Base-by-base conservation (phyloP, 495 filamentous ascomycete genomes). In the Penicillium herquei region DNA sequence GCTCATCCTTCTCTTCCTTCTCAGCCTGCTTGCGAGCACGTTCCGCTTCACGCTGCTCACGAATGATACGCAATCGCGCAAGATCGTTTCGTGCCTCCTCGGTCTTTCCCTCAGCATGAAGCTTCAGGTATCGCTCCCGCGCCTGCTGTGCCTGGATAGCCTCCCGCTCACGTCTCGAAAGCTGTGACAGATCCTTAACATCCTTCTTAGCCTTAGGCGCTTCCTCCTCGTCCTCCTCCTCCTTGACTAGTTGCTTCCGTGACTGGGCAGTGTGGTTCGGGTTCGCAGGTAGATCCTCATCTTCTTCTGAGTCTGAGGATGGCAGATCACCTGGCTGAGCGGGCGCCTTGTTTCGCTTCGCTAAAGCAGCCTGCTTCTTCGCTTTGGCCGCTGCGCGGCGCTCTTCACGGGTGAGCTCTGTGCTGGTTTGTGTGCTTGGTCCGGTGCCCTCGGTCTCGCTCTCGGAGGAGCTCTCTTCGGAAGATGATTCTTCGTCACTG, bases 101-200 rank as follows among this genome's bases (percentile, higher is more conserved):
- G 39, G 94, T 97, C 82, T 97, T 97, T 52, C 94, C 94, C 62
- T 91, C 91, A 53, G 91, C 91, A 63, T 98, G 94, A 60, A 98
- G 68, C 79, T 97, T 96, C 81, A 87, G 81, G 65, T 96, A 98
- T 51, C 87, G 80, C 78, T 96, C 92, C 65, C 90, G 90, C 8
- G 90, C 90, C 70, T 91, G 88, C 59, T 88, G 85, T 0, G 92
- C 92, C 76, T 96, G 86, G 26, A 95, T 58, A 0, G 94, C 90
- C 76, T 98, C 94, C 13, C 92, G 80, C 82, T 98, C 93, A 39
- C 88, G 83, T 31, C 93, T 81, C 49, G 84, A 91, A 37, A 91
- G 71, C 70, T 89, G 84, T 16, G 73, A 76, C 10, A 69, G 62
- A 53, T 65, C 67, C 43, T 68, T 58, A 7, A 75, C 47, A 76